Evolutionary conservation across 2,329 filamentous ascomycete genomes (phyloP), one percentile per base, ranked within the genome.

Genomic region (Botrytis cinerea): DNA sequence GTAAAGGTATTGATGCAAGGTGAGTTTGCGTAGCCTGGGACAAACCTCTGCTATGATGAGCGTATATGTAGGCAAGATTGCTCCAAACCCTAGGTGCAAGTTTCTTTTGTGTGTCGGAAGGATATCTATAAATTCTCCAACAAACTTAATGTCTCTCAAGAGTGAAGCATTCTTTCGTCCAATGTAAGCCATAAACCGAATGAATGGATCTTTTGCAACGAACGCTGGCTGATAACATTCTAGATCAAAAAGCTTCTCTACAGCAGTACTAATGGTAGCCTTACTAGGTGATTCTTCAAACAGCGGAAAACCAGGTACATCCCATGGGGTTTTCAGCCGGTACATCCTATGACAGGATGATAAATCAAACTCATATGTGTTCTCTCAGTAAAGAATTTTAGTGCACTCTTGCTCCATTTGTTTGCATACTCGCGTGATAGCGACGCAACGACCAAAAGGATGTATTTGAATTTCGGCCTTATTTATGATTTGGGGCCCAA

Each of bases 381-480:
- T 67, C n/a, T 67, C 28, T 9, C 46, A 28, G 25, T 67, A 67
- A 7, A 67, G 45, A n/a, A 67, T 28, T n/a, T 1, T 7, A 35
- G 28, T 46, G 32, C 63, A 67, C 25, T 67, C 63, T 51, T 51
- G n/a, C 32, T 67, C 63, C 10, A 67, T 38, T 38, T 67, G 28
- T 38, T 67, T 67, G 22, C 63, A 67, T 2, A 28, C 32, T 14
- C 45, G 63, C 28, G n/a, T 38, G 16, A 67, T 16, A 25, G 25
- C n/a, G 28, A 67, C 45, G 38, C 20, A 32, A 51, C 14, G 10
- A 18, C 45, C 63, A 10, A 67, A 67, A 22, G 63, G 43, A 20
- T 48, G 16, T 22, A 67, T 1, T 25, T 32, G 20, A 6, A 67
- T 25, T 18, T 38, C 63, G 1, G 46, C 9, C 46, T 32, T 28